Percentiles rank a stretch among this genome's conserved stretches.
phyloP scores from a whole-genome alignment of 805 yeast species.

The Lachancea thermotolerans region DNA sequence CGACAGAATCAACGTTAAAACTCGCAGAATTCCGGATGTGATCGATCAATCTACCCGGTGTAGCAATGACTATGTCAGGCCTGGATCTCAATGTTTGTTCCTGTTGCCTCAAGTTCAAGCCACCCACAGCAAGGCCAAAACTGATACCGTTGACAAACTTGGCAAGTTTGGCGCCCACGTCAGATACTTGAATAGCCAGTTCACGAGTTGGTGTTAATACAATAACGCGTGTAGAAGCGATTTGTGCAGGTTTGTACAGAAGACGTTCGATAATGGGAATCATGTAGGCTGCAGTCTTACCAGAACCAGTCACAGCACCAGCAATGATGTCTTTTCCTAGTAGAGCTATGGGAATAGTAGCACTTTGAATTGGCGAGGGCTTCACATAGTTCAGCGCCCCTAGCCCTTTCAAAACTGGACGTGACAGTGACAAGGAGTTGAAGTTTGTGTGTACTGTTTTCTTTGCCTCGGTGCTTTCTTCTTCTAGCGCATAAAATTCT shows the following conservation, averaged over 20 bases:
- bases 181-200: slow-evolving; percentile 90
- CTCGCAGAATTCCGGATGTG: slow-evolving; percentile 93
- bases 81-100: slow-evolving; percentile 87
- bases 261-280: slow-evolving; percentile 92
- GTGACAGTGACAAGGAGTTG: slow-evolving; percentile 70
- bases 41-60: slow-evolving; percentile 98
- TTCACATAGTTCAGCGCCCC: slow-evolving; percentile 72
- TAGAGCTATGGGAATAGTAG: slow-evolving; percentile 88
- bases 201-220: slow-evolving; percentile 96
- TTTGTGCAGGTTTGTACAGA: slow-evolving; percentile 76
- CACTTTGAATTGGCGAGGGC: slow-evolving; percentile 92
- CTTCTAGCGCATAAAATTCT: slow-evolving; percentile 58
- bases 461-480: slow-evolving; percentile 48
- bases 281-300: slow-evolving; percentile 98
- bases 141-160: slow-evolving; percentile 66
- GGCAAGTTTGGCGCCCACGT: slow-evolving; percentile 83
- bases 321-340: slow-evolving; percentile 96
- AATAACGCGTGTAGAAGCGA: slow-evolving; percentile 84
- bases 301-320: slow-evolving; percentile 99
- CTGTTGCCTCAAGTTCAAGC: slow-evolving; percentile 89
- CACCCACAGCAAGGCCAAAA: slow-evolving; percentile 98
- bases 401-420: slow-evolving; percentile 84
- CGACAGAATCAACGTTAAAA: slow-evolving; percentile 84
- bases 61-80: slow-evolving; percentile 95
- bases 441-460: slow-evolving; percentile 55